phyloP scores from a whole-genome alignment of 176 grass and related monocot genomes.

The Pontederia paniculata region DNA sequence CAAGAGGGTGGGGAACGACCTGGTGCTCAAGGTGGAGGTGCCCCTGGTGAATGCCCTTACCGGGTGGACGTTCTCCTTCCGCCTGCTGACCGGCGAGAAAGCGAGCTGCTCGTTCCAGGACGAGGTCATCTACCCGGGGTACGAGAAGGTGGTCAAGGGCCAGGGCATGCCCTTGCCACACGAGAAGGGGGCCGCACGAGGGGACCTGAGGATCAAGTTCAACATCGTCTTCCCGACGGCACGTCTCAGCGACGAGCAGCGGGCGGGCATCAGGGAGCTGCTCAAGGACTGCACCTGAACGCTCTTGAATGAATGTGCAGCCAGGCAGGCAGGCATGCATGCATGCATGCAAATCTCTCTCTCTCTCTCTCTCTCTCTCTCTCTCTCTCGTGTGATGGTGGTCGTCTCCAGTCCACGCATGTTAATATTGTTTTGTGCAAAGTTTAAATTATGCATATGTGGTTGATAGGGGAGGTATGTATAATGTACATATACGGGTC shows the following conservation, averaged over 20 bases:
- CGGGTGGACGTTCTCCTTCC: constrained; percentile 78
- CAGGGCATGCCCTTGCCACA: constrained; percentile 64
- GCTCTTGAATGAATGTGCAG: background rate
- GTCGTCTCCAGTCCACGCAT: too few species aligned
- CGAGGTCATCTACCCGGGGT: constrained; percentile 52
- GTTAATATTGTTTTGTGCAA: too few species aligned
- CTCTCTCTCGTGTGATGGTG: too few species aligned
- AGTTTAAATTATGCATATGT: too few species aligned
- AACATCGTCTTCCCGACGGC: constrained; percentile 63
- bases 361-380: too few species aligned
- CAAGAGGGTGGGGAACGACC: constrained; percentile 67
- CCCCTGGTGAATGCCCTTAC: constrained; percentile 68
- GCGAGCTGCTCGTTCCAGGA: constrained; percentile 64
- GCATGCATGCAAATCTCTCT: background rate
- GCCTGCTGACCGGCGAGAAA: constrained; percentile 52
- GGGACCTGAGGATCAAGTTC: constrained; percentile 63
- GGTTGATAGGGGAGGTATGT: too few species aligned
- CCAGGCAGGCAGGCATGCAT: background rate
- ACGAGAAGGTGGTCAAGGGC: constrained; percentile 62
- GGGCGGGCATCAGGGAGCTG: constrained; percentile 35
- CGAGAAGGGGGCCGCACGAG: constrained; percentile 39
- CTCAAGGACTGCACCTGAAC: constrained; percentile 43
- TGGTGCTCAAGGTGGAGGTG: constrained; percentile 86
- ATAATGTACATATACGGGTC: too few species aligned
- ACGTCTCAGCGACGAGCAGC: constrained; percentile 46